phyloP scores from a whole-genome alignment of 2,329 filamentous ascomycete genomes.

The Rhynchosporium graminicola region DNA sequence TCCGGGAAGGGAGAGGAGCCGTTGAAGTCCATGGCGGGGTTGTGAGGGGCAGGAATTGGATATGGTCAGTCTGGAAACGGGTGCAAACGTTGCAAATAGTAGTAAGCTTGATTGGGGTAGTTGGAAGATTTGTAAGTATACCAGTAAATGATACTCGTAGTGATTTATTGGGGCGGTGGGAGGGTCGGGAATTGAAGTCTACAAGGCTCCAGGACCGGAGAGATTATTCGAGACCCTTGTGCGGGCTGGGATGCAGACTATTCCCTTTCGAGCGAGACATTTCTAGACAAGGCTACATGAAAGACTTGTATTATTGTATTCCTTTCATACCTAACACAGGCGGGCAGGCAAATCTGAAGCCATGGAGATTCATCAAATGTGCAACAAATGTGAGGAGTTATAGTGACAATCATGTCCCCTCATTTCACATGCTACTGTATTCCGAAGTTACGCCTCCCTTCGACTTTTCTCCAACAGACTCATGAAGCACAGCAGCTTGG shows the following conservation, averaged over 20 bases:
- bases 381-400: no score
- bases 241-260: background rate
- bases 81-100: background rate
- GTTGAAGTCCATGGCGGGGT: slow-evolving; percentile 60
- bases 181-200: background rate
- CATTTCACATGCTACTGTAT: no score
- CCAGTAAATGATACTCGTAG: background rate
- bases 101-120: background rate
- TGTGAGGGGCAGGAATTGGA: background rate
- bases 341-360: no score
- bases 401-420: no score
- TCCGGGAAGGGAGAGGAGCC: slow-evolving; percentile 68
- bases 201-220: background rate
- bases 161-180: background rate
- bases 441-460: no score
- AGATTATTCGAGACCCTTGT: background rate
- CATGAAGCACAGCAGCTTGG: background rate
- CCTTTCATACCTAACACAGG: no score
- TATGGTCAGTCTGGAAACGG: background rate
- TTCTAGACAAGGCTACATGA: background rate
- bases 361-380: no score
- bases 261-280: background rate
- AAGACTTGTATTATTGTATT: no score
- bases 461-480: no score
- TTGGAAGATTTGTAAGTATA: background rate